Conservation (phyloP, 768 basidiomycete species). For the Leccinum obscurum region DNA sequence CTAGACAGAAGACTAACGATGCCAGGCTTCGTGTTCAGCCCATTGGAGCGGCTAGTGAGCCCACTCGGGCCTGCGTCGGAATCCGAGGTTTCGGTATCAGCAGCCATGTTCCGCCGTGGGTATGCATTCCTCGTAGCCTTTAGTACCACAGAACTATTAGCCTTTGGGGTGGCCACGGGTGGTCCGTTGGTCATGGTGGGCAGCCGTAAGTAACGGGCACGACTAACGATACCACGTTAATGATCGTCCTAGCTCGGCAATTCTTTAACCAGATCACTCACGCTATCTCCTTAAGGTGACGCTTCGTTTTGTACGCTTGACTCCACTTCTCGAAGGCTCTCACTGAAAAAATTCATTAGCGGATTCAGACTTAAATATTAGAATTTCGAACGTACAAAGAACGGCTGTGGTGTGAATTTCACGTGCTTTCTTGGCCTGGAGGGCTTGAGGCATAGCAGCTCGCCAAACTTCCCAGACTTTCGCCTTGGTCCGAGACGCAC, state of each 20-base stretch:
- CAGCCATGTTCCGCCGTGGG: slow-evolving; percentile 27
- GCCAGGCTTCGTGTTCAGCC: slow-evolving; percentile 31
- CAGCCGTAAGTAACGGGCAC: slow-evolving; percentile 78
- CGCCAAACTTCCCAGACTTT: slow-evolving; percentile 69
- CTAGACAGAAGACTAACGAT: slow-evolving; percentile 42
- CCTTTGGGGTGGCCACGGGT: slow-evolving; percentile 27
- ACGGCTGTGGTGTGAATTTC: slow-evolving; percentile 54
- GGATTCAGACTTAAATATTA: slow-evolving; percentile 1
- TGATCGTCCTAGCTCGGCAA: slow-evolving; percentile 24
- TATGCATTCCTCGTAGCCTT: slow-evolving; percentile 32
- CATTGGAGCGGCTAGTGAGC: slow-evolving; percentile 26
- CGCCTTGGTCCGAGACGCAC: slow-evolving; percentile 58
- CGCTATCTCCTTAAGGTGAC: slow-evolving; percentile 81
- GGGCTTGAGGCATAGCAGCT: slow-evolving; percentile 65
- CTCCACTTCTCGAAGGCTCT: slow-evolving; percentile 64
- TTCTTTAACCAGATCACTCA: slow-evolving; percentile 43
- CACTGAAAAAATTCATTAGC: slow-evolving; percentile 35
- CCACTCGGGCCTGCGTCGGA: slow-evolving; percentile 30
- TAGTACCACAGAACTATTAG: slow-evolving; percentile 28
- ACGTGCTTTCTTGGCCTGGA: slow-evolving; percentile 64
- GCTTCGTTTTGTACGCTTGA: slow-evolving; percentile 65
- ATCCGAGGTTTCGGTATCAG: slow-evolving; percentile 34
- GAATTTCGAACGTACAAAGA: slow-evolving; percentile 49
- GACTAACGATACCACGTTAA: slow-evolving; percentile 45
- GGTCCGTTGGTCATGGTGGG: slow-evolving; percentile 53